A percentile compares a stretch with the other conserved stretches of the same genome.
These are phyloP conservation scores for Fusarium sacchari DNA, from an alignment of 2,329 filamentous ascomycete genomes.

Conservation along the genomic window DNA sequence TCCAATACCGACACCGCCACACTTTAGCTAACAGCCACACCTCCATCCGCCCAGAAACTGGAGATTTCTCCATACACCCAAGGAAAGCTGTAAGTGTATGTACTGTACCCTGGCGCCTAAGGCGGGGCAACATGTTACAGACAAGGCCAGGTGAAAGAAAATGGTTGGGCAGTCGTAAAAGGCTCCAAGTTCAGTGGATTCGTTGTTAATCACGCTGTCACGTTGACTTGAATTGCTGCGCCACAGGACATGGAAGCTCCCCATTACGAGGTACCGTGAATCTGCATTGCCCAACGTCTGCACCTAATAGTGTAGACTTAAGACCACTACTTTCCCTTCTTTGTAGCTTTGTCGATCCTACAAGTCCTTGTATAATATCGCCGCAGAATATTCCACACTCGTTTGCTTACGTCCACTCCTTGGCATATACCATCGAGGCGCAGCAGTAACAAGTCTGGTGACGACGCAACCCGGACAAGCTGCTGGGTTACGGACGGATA, in stretches of 20 bases:
- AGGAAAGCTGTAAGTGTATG: conserved; percentile 1
- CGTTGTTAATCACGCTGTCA: conserved; percentile 1
- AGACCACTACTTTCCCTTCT: not conserved
- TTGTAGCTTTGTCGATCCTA: conserved; percentile 8
- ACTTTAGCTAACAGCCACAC: conserved; percentile 10
- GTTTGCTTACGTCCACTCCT: conserved; percentile 6
- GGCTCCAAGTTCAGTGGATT: not conserved
- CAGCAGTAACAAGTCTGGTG: conserved; percentile 32
- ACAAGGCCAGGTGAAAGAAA: not conserved
- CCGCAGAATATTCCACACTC: not conserved
- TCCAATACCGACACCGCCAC: conserved; percentile 17
- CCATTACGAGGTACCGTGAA: not conserved
- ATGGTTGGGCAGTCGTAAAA: conserved; percentile 25
- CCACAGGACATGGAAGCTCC: conserved; percentile 21
- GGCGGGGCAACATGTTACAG: conserved; percentile 20
- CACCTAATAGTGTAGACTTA: not conserved
- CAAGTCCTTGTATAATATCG: conserved; percentile 3
- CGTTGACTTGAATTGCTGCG: conserved; percentile 13
- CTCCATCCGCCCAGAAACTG: not conserved
- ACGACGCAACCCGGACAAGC: conserved; percentile 31
- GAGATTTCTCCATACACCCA: conserved; percentile 5
- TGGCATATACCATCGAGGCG: conserved; percentile 30
- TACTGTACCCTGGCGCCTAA: conserved; percentile 4
- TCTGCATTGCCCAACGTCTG: conserved; percentile 8
- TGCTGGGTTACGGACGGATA: no score